These are phyloP conservation scores for Testicularia cyperi DNA, from an alignment of 1,284 basidiomycete species.

Conservation along the genomic window DNA sequence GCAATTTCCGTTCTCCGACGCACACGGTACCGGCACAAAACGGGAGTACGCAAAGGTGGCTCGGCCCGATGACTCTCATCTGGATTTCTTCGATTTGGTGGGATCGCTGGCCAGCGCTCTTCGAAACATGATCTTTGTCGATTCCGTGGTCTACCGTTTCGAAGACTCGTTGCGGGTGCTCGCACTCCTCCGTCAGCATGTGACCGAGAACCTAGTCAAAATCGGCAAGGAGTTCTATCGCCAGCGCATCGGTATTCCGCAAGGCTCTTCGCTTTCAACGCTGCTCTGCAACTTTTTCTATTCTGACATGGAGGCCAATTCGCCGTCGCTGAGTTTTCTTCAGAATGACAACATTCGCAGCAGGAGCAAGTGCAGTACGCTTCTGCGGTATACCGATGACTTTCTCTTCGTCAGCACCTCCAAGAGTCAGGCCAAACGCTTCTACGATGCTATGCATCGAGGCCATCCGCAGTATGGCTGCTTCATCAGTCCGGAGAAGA, in stretches of 20 bases:
- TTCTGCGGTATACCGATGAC: constrained; percentile 84
- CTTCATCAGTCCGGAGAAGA: constrained; percentile 83
- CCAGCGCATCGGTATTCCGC: constrained; percentile 88
- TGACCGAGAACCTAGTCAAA: constrained; percentile 80
- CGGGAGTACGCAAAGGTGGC: constrained; percentile 36
- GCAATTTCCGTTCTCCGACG: not conserved
- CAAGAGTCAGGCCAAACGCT: constrained; percentile 68
- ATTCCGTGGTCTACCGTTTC: constrained; percentile 73
- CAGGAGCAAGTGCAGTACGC: too few relatives aligned
- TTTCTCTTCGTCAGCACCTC: constrained; percentile 84
- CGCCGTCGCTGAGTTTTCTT: constrained; percentile 66
- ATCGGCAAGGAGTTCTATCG: constrained; percentile 72
- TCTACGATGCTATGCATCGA: constrained; percentile 76
- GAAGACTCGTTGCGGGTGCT: constrained; percentile 68
- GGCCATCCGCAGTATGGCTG: constrained; percentile 83
- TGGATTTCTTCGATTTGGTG: constrained; percentile 69
- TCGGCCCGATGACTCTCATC: constrained; percentile 67
- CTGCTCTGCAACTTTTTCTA: constrained; percentile 81
- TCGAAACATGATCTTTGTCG: constrained; percentile 79
- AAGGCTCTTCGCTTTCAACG: constrained; percentile 87
- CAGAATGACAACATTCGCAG: constrained; percentile 57
- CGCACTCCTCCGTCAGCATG: constrained; percentile 79
- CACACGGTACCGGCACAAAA: constrained; percentile 6
- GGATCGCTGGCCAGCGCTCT: constrained; percentile 65
- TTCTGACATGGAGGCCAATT: constrained; percentile 76